Evolutionary conservation across 768 basidiomycete species (phyloP), one percentile per base, ranked within the genome.

Genomic region (Kwoniella bestiolae): DNA sequence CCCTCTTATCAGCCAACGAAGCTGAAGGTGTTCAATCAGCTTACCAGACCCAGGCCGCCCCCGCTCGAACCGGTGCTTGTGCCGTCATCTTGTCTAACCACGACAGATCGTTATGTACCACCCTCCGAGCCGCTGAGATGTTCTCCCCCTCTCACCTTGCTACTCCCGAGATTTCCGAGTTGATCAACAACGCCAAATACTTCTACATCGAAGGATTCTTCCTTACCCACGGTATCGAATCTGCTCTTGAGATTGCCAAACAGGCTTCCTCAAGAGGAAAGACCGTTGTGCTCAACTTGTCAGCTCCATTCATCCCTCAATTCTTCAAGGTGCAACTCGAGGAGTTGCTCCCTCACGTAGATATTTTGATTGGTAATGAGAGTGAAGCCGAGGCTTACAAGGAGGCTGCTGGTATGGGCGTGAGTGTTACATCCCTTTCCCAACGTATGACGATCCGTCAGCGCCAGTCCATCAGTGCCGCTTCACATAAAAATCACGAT

Each of bases 131-230:
- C 16, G 95, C 96, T 3, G 95, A 98, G 83, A 89, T 88, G 78
- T 98, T 96, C 82, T 87, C 90, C 12, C 85, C 86, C 64, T 84
- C 88, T 3, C 92, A 97, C 82, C 85, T 99, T 47, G 84, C 86
- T 8, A 89, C 91, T 8, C 85, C 90, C 14, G 82, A 84, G 57
- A 88, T 98, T 69, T 88, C 90, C 28, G 85, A 88, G 32, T 83
- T 93, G 70, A 84, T 98, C 75, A 85, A 91, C 5, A 85, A 83
- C 50, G 95, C 94, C 64, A 89, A 90, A 78, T 86, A 86, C 79
- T 96, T 86, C 85, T 99, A 99, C 84, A 87, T 97, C 66, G 95
- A 93, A 76, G 95, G 95, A 7, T 99, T 90, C 85, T 97, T 99
- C 88, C 86, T 98, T 65, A 95, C 95, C 18, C 95, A 99, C 79